These are phyloP conservation scores for Nematocida minor DNA, from an alignment of 371 early-diverging fungal species.

Conservation along the genomic window DNA sequence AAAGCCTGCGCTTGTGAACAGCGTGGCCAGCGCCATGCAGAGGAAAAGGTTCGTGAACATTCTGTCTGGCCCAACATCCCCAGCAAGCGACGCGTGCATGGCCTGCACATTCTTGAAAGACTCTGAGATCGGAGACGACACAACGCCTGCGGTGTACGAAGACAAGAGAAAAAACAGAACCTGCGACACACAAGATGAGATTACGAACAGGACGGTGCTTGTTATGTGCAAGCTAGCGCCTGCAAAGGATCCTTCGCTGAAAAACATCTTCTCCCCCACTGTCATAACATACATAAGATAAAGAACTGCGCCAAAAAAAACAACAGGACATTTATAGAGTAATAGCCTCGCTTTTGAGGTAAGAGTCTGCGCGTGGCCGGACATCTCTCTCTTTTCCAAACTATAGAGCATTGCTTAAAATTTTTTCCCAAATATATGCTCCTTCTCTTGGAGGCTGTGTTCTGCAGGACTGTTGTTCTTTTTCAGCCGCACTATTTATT, in stretches of 20 bases:
- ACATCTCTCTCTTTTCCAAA: not conserved
- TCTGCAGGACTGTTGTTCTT: no score
- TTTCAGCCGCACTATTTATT: no score
- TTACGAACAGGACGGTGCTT: constrained; percentile 21
- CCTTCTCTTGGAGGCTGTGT: no score
- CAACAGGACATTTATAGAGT: constrained; percentile 18
- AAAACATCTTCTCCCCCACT: constrained; percentile 38
- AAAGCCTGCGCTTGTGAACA: constrained; percentile 23
- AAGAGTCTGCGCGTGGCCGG: not conserved
- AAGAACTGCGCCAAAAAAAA: constrained; percentile 36
- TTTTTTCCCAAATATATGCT: no score
- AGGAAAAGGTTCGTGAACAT: not conserved
- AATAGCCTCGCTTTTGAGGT: not conserved
- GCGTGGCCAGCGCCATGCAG: not conserved
- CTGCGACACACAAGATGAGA: constrained; percentile 8
- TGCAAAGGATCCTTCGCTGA: not conserved
- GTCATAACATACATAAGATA: constrained; percentile 49
- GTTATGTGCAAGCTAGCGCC: not conserved
- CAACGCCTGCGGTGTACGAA: constrained; percentile 1
- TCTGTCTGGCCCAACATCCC: not conserved
- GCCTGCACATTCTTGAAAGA: not conserved
- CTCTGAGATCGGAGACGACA: constrained; percentile 43
- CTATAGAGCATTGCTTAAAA: not conserved
- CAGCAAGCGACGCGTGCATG: not conserved
- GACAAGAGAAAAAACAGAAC: constrained; percentile 20